phyloP scores from a whole-genome alignment of 2,329 filamentous ascomycete genomes.

The Ophiosphaerella korrae region DNA sequence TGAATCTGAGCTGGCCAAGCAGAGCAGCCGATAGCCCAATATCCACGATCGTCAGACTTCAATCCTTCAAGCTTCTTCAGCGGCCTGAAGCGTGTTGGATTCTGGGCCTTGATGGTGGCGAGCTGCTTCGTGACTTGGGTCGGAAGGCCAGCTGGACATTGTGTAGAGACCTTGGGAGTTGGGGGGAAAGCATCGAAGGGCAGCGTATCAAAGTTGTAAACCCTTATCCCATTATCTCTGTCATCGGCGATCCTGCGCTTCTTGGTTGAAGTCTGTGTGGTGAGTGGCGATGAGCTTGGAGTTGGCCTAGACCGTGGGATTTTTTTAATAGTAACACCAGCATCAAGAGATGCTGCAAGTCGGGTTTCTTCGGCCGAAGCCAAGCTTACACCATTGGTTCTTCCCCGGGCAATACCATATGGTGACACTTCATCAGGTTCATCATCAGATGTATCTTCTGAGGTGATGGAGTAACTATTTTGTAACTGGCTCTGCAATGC shows the following conservation, averaged over 20 bases:
- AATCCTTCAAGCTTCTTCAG: constrained; percentile 53
- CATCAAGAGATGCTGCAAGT: too few relatives aligned
- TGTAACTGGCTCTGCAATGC: constrained; percentile 51
- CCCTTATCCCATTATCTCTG: background rate
- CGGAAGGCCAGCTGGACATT: constrained; percentile 23
- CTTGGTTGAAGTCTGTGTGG: background rate
- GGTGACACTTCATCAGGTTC: constrained; percentile 1
- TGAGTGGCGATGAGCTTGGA: background rate
- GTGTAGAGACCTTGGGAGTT: constrained; percentile 25
- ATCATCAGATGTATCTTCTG: constrained; percentile 17
- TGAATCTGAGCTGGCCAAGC: constrained; percentile 59
- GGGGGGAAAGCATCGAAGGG: constrained; percentile 33
- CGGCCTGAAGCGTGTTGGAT: constrained; percentile 42
- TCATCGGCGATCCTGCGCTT: background rate
- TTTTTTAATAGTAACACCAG: too few relatives aligned
- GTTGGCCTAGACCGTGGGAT: background rate
- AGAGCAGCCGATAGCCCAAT: constrained; percentile 71
- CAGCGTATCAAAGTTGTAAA: constrained; percentile 27
- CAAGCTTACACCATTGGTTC: background rate
- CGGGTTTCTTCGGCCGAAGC: too few relatives aligned
- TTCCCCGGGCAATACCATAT: background rate
- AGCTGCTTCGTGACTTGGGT: constrained; percentile 37
- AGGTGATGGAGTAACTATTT: constrained; percentile 27
- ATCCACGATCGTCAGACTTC: constrained; percentile 71
- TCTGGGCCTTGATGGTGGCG: constrained; percentile 31